Conservation (phyloP, 1,284 basidiomycete genomes). For the Anthracocystis walkeri region DNA sequence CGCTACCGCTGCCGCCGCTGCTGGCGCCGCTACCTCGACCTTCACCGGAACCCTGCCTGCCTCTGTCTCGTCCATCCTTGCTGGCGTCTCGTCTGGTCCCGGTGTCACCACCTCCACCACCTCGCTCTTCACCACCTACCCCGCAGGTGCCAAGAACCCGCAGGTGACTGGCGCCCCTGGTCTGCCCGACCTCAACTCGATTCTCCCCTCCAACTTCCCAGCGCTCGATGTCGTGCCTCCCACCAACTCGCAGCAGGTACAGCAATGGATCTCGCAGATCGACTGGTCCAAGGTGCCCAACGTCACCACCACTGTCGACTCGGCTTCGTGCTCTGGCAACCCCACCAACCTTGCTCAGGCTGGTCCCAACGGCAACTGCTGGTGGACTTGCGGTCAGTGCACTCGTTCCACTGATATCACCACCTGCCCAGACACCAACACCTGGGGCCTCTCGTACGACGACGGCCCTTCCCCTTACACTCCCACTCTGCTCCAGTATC, state of each 20-base stretch:
- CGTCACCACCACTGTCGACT: conserved; percentile 74
- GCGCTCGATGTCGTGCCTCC: conserved; percentile 78
- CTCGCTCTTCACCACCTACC: conserved; percentile 53
- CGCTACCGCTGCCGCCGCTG: conserved; percentile 27
- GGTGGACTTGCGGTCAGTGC: conserved; percentile 88
- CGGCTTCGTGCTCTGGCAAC: conserved; percentile 78
- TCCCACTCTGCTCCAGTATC: conserved; percentile 76
- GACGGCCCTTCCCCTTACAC: conserved; percentile 87
- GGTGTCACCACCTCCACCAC: conserved; percentile 48
- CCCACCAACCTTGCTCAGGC: conserved; percentile 74
- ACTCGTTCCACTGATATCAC: conserved; percentile 80
- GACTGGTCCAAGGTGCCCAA: conserved; percentile 77
- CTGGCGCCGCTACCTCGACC: conserved; percentile 42
- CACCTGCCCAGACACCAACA: conserved; percentile 81
- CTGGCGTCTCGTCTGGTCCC: conserved; percentile 53
- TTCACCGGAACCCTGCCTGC: conserved; percentile 58
- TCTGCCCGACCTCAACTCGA: conserved; percentile 44
- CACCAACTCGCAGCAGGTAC: conserved; percentile 77
- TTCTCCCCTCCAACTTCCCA: conserved; percentile 75
- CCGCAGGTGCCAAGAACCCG: conserved; percentile 56
- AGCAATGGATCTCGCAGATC: conserved; percentile 79
- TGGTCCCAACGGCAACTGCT: conserved; percentile 74
- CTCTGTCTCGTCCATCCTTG: conserved; percentile 46
- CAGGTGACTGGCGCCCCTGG: conserved; percentile 59
- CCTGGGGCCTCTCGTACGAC: conserved; percentile 79